phyloP scores from a whole-genome alignment of 2,329 filamentous ascomycete species.

The Colletotrichum plurivorum region DNA sequence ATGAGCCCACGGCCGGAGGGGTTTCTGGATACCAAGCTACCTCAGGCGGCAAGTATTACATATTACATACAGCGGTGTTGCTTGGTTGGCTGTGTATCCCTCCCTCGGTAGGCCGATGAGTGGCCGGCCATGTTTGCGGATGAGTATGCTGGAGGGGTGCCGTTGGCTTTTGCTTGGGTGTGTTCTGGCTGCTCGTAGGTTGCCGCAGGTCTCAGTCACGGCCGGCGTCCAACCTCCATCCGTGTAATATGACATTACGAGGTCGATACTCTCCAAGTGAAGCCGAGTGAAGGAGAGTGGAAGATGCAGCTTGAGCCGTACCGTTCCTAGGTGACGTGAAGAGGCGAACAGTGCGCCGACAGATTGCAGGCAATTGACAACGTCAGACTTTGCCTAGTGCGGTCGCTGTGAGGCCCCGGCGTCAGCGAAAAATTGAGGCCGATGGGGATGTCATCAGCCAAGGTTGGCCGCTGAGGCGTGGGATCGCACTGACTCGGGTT shows the following conservation, averaged over 20 bases:
- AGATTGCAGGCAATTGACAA: neutral
- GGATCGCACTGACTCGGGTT: slow-evolving; percentile 32
- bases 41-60: slow-evolving; percentile 15
- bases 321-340: too few species aligned
- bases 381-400: neutral
- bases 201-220: slow-evolving; percentile 8
- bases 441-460: slow-evolving; percentile 25
- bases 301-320: neutral
- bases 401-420: slow-evolving; percentile 7
- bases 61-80: neutral
- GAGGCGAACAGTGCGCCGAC: neutral
- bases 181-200: slow-evolving; percentile 13
- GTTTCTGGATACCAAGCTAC: slow-evolving; percentile 10
- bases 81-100: neutral
- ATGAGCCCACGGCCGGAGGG: slow-evolving; percentile 35
- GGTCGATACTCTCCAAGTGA: neutral
- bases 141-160: slow-evolving; percentile 11
- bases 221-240: slow-evolving; percentile 7
- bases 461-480: slow-evolving; percentile 18
- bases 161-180: slow-evolving; percentile 37
- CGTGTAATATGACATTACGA: too few species aligned
- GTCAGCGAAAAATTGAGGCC: slow-evolving; percentile 20
- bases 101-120: neutral
- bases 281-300: neutral
- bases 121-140: slow-evolving; percentile 25